Base-by-base conservation (phyloP, 352 stramenopile species). In the Pythium angustatum region DNA sequence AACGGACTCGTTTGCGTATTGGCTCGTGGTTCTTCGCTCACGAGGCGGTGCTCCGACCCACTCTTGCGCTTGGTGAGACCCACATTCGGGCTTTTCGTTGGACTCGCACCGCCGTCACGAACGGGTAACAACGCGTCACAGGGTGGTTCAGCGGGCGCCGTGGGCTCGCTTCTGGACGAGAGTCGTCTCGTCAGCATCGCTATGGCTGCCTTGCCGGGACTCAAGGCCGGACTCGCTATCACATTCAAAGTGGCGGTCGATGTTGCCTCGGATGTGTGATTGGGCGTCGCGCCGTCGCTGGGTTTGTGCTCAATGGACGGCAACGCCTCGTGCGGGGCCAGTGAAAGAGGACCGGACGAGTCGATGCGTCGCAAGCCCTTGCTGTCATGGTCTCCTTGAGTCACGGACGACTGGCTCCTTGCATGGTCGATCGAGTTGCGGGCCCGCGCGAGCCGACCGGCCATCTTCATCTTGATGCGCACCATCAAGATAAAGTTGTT, bases 401-500 rank as follows among this genome's bases (percentile, higher is more conserved):
- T 24, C 15, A 55, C 40, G 24, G 31, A 26, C 24, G 34, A 36
- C 38, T 51, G 59, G 19, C 30, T 58, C 36, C 50, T 70, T 8
- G 45, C 49, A 22, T 58, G 31, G 21, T 67, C 62, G 31, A 74
- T 70, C 33, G 56, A 67, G 28, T 57, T 64, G 2, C 67, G 56
- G 0, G 62, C 77, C 0, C 66, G 65, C 9, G 80, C 81, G 6
- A 90, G 67, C 0, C 79, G 71, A 4, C 74, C 73, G 9, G 77
- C 78, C 77, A 90, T 86, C 47, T 84, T 87, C 63, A 93, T 81
- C 53, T 93, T 93, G 58, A 93, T 73, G 21, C 68, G 28, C 27
- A 71, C 73, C 68, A 91, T 87, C 33, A 93, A 72, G 26, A 93
- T 83, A 59, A 93, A 90, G 63, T 91, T 93, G 62, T 93, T 93